Base-by-base conservation (phyloP, 2,329 filamentous ascomycete species). In the Xylaria sp. region DNA sequence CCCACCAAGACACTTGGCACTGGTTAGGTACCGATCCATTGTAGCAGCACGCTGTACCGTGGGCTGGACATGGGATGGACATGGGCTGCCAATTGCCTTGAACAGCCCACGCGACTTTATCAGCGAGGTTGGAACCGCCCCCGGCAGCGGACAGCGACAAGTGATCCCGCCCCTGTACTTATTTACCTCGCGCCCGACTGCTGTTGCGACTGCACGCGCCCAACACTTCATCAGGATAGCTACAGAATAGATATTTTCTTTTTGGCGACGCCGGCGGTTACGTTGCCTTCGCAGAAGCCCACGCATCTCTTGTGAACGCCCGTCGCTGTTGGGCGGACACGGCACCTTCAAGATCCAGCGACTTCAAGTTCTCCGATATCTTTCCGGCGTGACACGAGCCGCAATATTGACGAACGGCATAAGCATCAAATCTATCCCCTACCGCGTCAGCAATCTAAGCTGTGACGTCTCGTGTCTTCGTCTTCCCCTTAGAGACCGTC, bases 31-130 rank as follows among this genome's bases (percentile, higher is more conserved):
- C n/a, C n/a, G n/a, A n/a, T n/a, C n/a, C n/a, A n/a, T n/a, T n/a
- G n/a, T n/a, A n/a, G n/a, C n/a, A n/a, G n/a, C n/a, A n/a, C n/a
- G n/a, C n/a, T n/a, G n/a, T n/a, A n/a, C n/a, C n/a, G n/a, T n/a
- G n/a, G n/a, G n/a, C n/a, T n/a, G n/a, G n/a, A n/a, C n/a, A n/a
- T n/a, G n/a, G n/a, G n/a, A n/a, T n/a, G n/a, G n/a, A n/a, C n/a
- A n/a, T n/a, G 46, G 29, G 23, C 17, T 48, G 46, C 44, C 31
- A 10, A 48, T 10, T 29, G 44, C 38, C 48, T 56, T 51, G 49
- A 60, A 58, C 62, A 66, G 64, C 59, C 64, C 68, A 70, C 67
- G 68, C 67, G 68, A 69, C 68, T 58, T 57, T 35, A 71, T 67
- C 67, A 52, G 63, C 67, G 62, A 57, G 40, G 10, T 37, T 7